Conservation (phyloP, 305 asterid genomes). For the Fraxinus nigra region DNA sequence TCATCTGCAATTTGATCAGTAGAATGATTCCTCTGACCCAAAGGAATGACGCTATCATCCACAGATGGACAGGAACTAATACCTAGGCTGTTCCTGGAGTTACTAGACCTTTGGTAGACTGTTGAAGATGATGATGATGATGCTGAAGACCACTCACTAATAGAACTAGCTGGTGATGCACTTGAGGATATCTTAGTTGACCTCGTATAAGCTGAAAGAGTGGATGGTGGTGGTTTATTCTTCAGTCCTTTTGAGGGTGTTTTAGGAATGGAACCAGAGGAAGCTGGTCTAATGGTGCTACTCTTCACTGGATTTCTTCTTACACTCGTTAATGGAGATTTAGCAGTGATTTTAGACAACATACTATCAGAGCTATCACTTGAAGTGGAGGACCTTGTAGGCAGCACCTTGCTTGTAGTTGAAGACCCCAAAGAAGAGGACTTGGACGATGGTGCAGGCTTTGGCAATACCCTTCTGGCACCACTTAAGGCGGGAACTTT, state of each 20-base stretch:
- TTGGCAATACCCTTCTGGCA: conserved; percentile 55
- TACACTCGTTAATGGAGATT: conserved; percentile 39
- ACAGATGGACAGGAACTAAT: conserved; percentile 56
- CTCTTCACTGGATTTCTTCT: conserved; percentile 54
- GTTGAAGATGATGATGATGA: conserved; percentile 76
- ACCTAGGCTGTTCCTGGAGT: conserved; percentile 64
- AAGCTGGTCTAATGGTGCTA: conserved; percentile 34
- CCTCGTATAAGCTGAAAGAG: conserved; percentile 46
- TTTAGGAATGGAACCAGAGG: conserved; percentile 50
- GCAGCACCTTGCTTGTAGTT: conserved; percentile 41
- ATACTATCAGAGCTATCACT: conserved; percentile 54
- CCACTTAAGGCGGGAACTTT: conserved; percentile 47
- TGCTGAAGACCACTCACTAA: conserved; percentile 92
- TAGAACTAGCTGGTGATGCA: conserved; percentile 86
- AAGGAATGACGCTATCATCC: conserved; percentile 38
- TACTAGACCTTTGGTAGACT: conserved; percentile 42
- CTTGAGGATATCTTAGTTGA: conserved; percentile 61
- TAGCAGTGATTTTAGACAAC: conserved; percentile 44
- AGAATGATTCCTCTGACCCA: conserved; percentile 33
- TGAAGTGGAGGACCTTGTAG: conserved; percentile 53
- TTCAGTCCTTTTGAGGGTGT: conserved; percentile 51
- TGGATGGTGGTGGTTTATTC: conserved; percentile 44
- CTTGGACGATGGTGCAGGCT: conserved; percentile 46
- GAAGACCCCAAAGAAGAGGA: conserved; percentile 47
- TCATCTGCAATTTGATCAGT: conserved; percentile 38